Evolutionary conservation across 2,329 filamentous ascomycete genomes (phyloP).

Genomic region (Neofusicoccum laricinum): DNA sequence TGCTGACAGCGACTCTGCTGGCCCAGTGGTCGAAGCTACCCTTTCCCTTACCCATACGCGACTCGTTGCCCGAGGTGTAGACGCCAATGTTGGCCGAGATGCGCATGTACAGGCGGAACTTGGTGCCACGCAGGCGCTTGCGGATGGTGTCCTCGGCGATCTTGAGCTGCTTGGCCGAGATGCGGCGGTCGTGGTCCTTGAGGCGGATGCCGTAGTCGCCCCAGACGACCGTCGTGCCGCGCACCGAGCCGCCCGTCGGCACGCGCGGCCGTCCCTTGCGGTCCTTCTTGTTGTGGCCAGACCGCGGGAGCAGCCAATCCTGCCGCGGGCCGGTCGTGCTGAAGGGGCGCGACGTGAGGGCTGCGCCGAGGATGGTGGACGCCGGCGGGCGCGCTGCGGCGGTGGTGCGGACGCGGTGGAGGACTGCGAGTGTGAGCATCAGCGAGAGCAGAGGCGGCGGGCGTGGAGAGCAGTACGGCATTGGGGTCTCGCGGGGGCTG

Average conservation of each 20-base stretch:
- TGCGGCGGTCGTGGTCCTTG: conserved; percentile 86
- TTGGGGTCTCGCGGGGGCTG: conserved; percentile 18
- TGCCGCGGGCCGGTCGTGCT: conserved; percentile 62
- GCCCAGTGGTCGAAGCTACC: conserved; percentile 98
- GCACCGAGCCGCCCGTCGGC: conserved; percentile 82
- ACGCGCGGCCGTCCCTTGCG: conserved; percentile 84
- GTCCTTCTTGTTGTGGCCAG: conserved; percentile 81
- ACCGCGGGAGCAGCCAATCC: conserved; percentile 80
- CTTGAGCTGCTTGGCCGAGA: conserved; percentile 82
- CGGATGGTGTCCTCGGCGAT: conserved; percentile 94
- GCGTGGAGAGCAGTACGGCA: not conserved
- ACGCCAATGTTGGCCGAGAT: conserved; percentile 92
- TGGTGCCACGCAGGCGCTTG: conserved; percentile 80
- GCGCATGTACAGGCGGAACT: conserved; percentile 88
- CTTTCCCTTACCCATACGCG: conserved; percentile 99
- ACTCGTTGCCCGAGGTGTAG: conserved; percentile 92
- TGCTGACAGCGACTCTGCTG: conserved; percentile 81
- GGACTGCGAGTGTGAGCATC: not conserved
- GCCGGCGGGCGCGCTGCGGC: conserved; percentile 21
- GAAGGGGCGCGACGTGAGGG: conserved; percentile 56
- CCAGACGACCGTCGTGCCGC: conserved; percentile 94
- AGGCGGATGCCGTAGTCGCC: conserved; percentile 94
- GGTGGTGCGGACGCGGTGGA: conserved; percentile 20
- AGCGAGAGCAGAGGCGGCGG: not conserved
- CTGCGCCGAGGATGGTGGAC: conserved; percentile 18